Base-by-base conservation (phyloP, 176 grass and related monocot species). In the Aegilops longissima region DNA sequence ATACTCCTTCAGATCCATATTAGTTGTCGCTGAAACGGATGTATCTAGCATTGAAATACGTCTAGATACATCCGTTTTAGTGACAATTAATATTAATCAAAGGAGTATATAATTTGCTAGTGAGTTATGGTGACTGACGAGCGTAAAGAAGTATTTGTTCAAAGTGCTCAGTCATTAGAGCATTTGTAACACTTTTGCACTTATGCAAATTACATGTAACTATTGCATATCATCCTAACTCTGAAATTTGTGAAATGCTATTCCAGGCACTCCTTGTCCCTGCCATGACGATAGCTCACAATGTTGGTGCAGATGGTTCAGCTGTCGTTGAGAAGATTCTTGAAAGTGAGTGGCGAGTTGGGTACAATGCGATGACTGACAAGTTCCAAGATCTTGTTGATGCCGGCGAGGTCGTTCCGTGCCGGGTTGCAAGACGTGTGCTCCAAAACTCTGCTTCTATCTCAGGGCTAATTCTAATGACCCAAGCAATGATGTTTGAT, bases 401-500 rank as follows among this genome's bases (percentile, higher is more conserved):
- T 61, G 93, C 86, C 9, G 96, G 96, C 17, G 90, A 96, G 73
- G 88, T 96, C 8, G 96, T 96, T n/a, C 96, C 93, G 21, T 94
- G 88, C 67, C 92, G 86, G 82, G 96, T 95, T 66, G 88, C 90
- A 16, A 90, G 92, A 90, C 94, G 96, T 1, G 93, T 95, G 12
- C 93, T 98, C 3, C 84, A 95, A 71, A 98, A 94, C 71, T 95
- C 92, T 6, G 90, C 93, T 29, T 98, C 96, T 10, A 89, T 98
- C 2, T 81, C 93, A 72, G 93, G 96, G 69, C 52, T 95, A 44
- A 86, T 98, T 82, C 82, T 98, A 59, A 95, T 92, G 89, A 92
- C 93, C 24, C 91, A 98, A 77, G 93, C 92, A 66, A 93, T 88
- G 84, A 88, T 95, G 93, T 94, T 95, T 39, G 92, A 98, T 86